These are phyloP conservation scores for Mycena haematopus DNA, from an alignment of 768 basidiomycete genomes.

Conservation along the genomic window DNA sequence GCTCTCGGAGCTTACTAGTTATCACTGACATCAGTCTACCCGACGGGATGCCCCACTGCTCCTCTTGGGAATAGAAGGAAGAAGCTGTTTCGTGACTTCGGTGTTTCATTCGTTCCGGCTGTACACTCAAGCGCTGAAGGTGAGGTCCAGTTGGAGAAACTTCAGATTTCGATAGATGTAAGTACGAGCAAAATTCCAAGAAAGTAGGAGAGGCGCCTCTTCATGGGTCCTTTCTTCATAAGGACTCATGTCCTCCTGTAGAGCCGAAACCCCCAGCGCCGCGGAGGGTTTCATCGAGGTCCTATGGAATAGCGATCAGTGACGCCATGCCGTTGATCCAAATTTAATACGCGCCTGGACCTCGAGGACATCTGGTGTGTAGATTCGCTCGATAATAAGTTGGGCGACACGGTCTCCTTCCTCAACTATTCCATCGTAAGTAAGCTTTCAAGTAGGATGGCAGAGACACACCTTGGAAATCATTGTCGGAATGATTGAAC, in stretches of 20 bases:
- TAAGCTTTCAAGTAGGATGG: neutral
- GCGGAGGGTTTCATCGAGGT: slow-evolving; percentile 84
- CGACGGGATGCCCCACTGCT: neutral
- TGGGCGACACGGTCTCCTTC: slow-evolving; percentile 97
- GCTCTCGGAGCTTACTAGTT: neutral
- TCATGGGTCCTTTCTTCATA: slow-evolving; percentile 43
- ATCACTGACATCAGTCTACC: neutral
- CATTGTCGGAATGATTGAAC: slow-evolving; percentile 89
- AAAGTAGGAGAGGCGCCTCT: slow-evolving; percentile 19
- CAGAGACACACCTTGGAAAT: slow-evolving; percentile 73
- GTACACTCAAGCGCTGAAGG: too few relatives aligned
- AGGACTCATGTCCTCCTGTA: slow-evolving; percentile 81
- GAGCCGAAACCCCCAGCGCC: slow-evolving; percentile 93
- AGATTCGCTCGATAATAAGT: slow-evolving; percentile 89
- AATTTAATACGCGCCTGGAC: slow-evolving; percentile 68
- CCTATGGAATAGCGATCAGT: slow-evolving; percentile 46
- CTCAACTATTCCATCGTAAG: slow-evolving; percentile 59
- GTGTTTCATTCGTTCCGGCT: too few relatives aligned
- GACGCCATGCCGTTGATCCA: slow-evolving; percentile 8
- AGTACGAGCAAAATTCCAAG: slow-evolving; percentile 11
- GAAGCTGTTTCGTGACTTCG: neutral
- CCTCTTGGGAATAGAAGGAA: neutral
- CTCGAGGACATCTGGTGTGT: slow-evolving; percentile 84
- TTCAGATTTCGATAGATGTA: slow-evolving; percentile 1
- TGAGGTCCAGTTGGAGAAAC: neutral